phyloP scores from a whole-genome alignment of 2,329 filamentous ascomycete genomes.

The Hymenoscyphus occultus region DNA sequence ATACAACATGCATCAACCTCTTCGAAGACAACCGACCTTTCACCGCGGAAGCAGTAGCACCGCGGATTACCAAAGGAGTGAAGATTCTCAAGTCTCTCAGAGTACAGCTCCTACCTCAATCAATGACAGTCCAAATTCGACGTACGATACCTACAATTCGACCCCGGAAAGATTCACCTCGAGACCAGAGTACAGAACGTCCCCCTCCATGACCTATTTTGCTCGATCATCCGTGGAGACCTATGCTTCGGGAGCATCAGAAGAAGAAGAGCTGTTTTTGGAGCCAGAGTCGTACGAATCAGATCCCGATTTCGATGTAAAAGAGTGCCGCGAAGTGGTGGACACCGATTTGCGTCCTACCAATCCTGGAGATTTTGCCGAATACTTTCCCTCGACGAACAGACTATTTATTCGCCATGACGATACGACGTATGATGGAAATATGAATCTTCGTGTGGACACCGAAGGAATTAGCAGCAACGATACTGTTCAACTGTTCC shows the following conservation, averaged over 20 bases:
- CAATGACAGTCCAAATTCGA: slow-evolving; percentile 40
- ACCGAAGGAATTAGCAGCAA: slow-evolving; percentile 63
- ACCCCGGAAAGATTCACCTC: slow-evolving; percentile 19
- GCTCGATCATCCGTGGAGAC: slow-evolving; percentile 56
- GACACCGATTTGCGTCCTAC: slow-evolving; percentile 69
- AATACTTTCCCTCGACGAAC: slow-evolving; percentile 81
- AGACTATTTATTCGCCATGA: slow-evolving; percentile 84
- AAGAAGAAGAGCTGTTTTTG: slow-evolving; percentile 50
- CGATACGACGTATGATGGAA: slow-evolving; percentile 84
- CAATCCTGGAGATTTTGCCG: slow-evolving; percentile 76
- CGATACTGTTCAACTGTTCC: slow-evolving; percentile 75
- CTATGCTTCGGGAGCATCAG: slow-evolving; percentile 69
- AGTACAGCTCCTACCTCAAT: slow-evolving; percentile 49
- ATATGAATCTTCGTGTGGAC: slow-evolving; percentile 93
- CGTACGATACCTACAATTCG: slow-evolving; percentile 18
- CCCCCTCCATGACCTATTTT: slow-evolving; percentile 28
- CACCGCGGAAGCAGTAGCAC: slow-evolving; percentile 36
- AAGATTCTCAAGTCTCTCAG: slow-evolving; percentile 45
- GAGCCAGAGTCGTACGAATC: slow-evolving; percentile 42
- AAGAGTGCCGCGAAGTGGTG: slow-evolving; percentile 53
- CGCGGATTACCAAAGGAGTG: slow-evolving; percentile 42
- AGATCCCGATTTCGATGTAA: slow-evolving; percentile 34
- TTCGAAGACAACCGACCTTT: slow-evolving; percentile 29
- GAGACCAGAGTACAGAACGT: slow-evolving; percentile 25
- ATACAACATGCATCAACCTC: slow-evolving; percentile 29